Evolutionary conservation across 2,329 filamentous ascomycete genomes (phyloP).

Genomic region (Aspergillus aculeatus): DNA sequence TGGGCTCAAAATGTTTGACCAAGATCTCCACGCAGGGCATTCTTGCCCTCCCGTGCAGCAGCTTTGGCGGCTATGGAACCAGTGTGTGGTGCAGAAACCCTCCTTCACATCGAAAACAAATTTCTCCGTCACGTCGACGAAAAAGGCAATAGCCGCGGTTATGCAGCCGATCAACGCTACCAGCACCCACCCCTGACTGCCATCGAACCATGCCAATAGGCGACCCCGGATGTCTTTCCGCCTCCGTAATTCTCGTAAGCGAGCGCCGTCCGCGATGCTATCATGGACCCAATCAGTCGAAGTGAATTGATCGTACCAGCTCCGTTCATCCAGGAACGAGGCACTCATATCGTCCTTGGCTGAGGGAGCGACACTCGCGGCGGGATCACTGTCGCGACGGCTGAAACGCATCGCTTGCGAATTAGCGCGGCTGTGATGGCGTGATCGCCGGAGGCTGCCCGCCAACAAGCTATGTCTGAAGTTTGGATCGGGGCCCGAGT

Average conservation of each 20-base stretch:
- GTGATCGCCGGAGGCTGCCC: conserved; percentile 40
- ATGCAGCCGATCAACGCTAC: conserved; percentile 86
- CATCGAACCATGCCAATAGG: conserved; percentile 73
- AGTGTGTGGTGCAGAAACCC: conserved; percentile 73
- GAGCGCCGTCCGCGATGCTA: conserved; percentile 88
- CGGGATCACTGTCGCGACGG: conserved; percentile 50
- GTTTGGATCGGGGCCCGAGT: conserved; percentile 32
- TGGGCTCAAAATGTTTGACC: conserved; percentile 63
- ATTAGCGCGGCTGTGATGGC: conserved; percentile 50
- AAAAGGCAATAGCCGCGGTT: conserved; percentile 81
- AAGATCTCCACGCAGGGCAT: conserved; percentile 62
- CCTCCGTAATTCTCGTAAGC: conserved; percentile 76
- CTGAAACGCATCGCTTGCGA: conserved; percentile 52
- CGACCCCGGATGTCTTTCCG: conserved; percentile 84
- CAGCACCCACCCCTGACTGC: conserved; percentile 89
- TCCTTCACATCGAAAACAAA: conserved; percentile 87
- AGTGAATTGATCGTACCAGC: conserved; percentile 98
- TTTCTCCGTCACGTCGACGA: conserved; percentile 82
- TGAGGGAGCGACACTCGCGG: conserved; percentile 37
- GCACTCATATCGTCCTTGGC: conserved; percentile 54
- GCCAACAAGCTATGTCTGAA: conserved; percentile 36
- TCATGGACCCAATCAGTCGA: conserved; percentile 99
- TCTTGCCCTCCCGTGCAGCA: conserved; percentile 59
- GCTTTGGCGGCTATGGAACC: conserved; percentile 70
- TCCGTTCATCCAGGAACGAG: conserved; percentile 74